Base-by-base conservation (phyloP, 495 filamentous ascomycete species). In the Aspergillus mulundensis region DNA sequence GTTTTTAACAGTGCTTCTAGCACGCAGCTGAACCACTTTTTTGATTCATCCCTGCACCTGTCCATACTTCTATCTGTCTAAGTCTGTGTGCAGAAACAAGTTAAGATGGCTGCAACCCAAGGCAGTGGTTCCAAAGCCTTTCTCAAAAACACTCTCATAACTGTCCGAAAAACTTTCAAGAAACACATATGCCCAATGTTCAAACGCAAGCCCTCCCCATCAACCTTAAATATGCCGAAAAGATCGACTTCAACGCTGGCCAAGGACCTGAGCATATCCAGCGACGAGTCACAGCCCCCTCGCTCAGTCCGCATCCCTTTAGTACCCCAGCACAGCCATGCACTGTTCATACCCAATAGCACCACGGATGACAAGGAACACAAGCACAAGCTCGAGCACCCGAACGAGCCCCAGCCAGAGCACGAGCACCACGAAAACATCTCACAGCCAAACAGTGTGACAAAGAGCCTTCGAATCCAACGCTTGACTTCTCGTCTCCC, bases 71-170 rank as follows among this genome's bases (percentile, higher is more conserved):
- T 28, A 28, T 4, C 25, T 28, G 25, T 28, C 25, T 8, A 30
- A 43, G 14, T 41, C 15, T 20, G n/a, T 20, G 11, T 28, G 25
- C n/a, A 30, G 28, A 21, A 56, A 41, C 24, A 30, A 58, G 23
- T 16, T 7, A 54, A 0, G 23, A 62, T 59, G 56, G 24, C 44
- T 24, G 50, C 57, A 36, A 57, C 53, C 10, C 21, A 34, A 16
- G 28, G 12, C 19, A 53, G 40, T 36, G 11, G 12, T 2, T 50
- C 54, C 8, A 30, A 23, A 30, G 32, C 32, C 12, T 60, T 50
- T 14, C 12, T 57, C 8, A 36, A 21, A 18, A 40, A 4, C 15
- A 43, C 54, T 15, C 25, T 63, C n/a, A 39, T 57, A 3, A 14
- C 50, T 5, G 23, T 60, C 20, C 39, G 32, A 43, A 57, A 44